Evolutionary conservation across 2,329 filamentous ascomycete species (phyloP).

Genomic region (Phoma sp.): DNA sequence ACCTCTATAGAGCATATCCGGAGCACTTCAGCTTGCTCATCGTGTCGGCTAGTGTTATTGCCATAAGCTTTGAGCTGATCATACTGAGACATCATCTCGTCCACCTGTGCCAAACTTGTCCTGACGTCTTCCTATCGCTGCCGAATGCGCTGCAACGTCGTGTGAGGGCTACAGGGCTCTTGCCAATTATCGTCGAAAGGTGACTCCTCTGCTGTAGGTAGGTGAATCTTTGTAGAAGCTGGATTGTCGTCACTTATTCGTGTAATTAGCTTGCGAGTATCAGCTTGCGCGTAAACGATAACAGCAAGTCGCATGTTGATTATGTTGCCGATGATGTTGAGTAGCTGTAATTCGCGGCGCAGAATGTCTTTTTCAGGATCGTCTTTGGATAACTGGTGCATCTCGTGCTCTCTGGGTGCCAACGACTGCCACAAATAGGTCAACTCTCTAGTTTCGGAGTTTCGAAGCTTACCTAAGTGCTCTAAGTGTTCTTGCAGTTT

Average conservation of each 20-base stretch:
- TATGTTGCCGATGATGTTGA: slow-evolving; percentile 22
- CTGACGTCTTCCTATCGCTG: slow-evolving; percentile 6
- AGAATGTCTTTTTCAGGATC: slow-evolving; percentile 22
- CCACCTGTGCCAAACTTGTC: background rate
- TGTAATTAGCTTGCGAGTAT: slow-evolving; percentile 24
- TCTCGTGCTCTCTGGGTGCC: slow-evolving; percentile 23
- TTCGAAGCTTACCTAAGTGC: slow-evolving; percentile 18
- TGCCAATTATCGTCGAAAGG: background rate
- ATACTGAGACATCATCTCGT: slow-evolving; percentile 7
- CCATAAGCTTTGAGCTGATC: slow-evolving; percentile 9
- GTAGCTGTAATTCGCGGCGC: slow-evolving; percentile 26
- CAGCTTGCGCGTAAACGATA: slow-evolving; percentile 23
- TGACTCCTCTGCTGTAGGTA: background rate
- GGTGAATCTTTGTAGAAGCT: background rate
- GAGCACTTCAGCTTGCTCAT: slow-evolving; percentile 5
- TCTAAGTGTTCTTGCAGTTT: slow-evolving; percentile 25
- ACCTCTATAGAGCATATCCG: too few relatives aligned
- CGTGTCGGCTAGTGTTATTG: background rate
- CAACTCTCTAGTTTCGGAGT: slow-evolving; percentile 16
- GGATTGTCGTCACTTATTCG: slow-evolving; percentile 15
- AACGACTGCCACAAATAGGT: slow-evolving; percentile 26
- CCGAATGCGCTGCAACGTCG: slow-evolving; percentile 3
- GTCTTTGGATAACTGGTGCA: slow-evolving; percentile 22
- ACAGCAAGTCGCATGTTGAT: slow-evolving; percentile 16
- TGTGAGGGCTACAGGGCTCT: slow-evolving; percentile 1